Evolutionary conservation across 2,329 filamentous ascomycete genomes (phyloP).

Genomic region (Eutypa lata): DNA sequence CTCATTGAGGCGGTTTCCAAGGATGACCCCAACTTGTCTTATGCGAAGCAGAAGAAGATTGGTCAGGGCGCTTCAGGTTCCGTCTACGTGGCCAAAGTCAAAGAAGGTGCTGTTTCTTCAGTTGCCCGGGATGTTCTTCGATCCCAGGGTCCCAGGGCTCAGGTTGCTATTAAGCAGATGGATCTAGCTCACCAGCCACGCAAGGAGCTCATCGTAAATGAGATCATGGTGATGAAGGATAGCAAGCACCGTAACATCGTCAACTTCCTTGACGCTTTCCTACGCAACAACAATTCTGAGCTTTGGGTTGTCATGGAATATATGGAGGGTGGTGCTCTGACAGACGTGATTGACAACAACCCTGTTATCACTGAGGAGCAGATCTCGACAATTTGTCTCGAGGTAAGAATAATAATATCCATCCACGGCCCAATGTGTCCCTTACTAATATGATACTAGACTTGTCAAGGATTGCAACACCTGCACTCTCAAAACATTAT

Average conservation of each 20-base stretch:
- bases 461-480: conserved; percentile 91
- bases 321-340: conserved; percentile 97
- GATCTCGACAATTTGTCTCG: conserved; percentile 93
- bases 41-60: conserved; percentile 99
- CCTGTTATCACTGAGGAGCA: conserved; percentile 90
- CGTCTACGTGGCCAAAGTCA: conserved; percentile 95
- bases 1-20: conserved; percentile 93
- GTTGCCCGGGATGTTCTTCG: conserved; percentile 76
- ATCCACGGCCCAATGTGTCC: neutral
- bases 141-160: conserved; percentile 74
- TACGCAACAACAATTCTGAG: conserved; percentile 90
- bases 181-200: conserved; percentile 94
- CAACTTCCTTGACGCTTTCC: conserved; percentile 95
- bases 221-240: conserved; percentile 99
- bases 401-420: conserved; percentile 64
- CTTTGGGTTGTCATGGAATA: conserved; percentile 99
- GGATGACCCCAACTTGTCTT: conserved; percentile 89
- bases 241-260: conserved; percentile 98
- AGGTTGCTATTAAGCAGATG: conserved; percentile 99
- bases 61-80: conserved; percentile 97
- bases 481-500: conserved; percentile 96
- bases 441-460: conserved; percentile 51
- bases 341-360: conserved; percentile 99
- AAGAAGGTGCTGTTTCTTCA: conserved; percentile 78
- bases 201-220: conserved; percentile 98